Evolutionary conservation across 768 basidiomycete genomes (phyloP).

Genomic region (Sutorius australiensis): DNA sequence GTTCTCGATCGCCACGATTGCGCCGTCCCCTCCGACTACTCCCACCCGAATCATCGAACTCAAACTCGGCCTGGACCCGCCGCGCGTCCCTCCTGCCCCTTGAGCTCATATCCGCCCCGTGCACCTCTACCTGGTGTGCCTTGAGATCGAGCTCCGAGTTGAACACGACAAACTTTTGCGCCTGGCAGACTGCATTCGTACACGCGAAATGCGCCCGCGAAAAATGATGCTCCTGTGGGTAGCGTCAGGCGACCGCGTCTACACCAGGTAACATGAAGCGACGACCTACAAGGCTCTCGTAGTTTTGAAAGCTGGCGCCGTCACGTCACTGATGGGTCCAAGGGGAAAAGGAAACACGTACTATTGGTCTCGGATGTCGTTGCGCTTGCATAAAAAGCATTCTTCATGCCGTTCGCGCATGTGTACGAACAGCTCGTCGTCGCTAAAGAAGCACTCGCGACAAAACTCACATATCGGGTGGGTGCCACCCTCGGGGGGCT

Average conservation of each 20-base stretch:
- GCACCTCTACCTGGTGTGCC: slow-evolving; percentile 85
- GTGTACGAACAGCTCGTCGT: slow-evolving; percentile 90
- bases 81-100: slow-evolving; percentile 66
- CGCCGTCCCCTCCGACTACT: slow-evolving; percentile 44
- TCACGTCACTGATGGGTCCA: not conserved
- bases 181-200: slow-evolving; percentile 64
- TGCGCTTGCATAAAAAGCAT: slow-evolving; percentile 89
- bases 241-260: slow-evolving; percentile 1
- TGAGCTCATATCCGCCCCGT: slow-evolving; percentile 69
- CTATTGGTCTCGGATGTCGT: slow-evolving; percentile 82
- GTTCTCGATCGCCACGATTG: slow-evolving; percentile 46
- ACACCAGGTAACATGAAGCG: not conserved
- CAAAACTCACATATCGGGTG: slow-evolving; percentile 89
- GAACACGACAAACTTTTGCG: slow-evolving; percentile 94
- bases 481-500: slow-evolving; percentile 63
- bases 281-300: slow-evolving; percentile 65
- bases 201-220: slow-evolving; percentile 76
- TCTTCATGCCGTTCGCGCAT: slow-evolving; percentile 95
- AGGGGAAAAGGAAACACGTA: slow-evolving; percentile 39
- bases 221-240: slow-evolving; percentile 67
- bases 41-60: slow-evolving; percentile 58
- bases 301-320: slow-evolving; percentile 65
- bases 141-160: slow-evolving; percentile 81
- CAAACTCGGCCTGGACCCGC: slow-evolving; percentile 61
- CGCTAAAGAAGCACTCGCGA: slow-evolving; percentile 88